A percentile compares a stretch with the other conserved stretches of the same genome.
Evolutionary conservation across 2,329 filamentous ascomycete genomes (phyloP).

Genomic region (Hymenoscyphus infarciens): DNA sequence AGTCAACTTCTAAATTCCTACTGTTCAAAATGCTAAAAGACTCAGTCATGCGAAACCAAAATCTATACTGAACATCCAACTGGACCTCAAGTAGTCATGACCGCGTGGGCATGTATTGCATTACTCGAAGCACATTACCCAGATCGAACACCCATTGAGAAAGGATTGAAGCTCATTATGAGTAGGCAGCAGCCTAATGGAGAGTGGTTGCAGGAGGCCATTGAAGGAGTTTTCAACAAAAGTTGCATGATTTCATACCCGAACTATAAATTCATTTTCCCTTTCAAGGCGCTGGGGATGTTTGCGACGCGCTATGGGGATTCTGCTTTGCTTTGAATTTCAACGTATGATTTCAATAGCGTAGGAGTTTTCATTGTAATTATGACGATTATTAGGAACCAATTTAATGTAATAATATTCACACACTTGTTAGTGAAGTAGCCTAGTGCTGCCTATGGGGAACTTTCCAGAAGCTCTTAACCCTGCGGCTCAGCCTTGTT

Average conservation of each 20-base stretch:
- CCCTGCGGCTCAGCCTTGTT: neutral
- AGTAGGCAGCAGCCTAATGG: slow-evolving; percentile 80
- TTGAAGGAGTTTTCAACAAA: slow-evolving; percentile 98
- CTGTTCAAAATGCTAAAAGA: slow-evolving; percentile 19
- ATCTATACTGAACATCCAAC: slow-evolving; percentile 70
- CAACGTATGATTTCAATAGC: neutral
- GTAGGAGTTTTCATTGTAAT: neutral
- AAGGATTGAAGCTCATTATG: slow-evolving; percentile 79
- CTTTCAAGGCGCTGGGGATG: slow-evolving; percentile 90
- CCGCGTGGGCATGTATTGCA: slow-evolving; percentile 82
- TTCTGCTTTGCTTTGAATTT: slow-evolving; percentile 20
- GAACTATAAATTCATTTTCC: slow-evolving; percentile 97
- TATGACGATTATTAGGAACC: neutral
- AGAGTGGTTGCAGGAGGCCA: slow-evolving; percentile 92
- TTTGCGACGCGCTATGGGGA: slow-evolving; percentile 42
- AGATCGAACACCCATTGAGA: slow-evolving; percentile 66
- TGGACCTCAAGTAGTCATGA: slow-evolving; percentile 88
- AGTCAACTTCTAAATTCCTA: slow-evolving; percentile 6
- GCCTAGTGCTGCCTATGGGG: neutral
- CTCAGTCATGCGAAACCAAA: slow-evolving; percentile 69
- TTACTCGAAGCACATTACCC: slow-evolving; percentile 82
- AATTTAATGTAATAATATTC: neutral
- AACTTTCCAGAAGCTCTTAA: neutral
- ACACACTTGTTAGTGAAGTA: neutral
- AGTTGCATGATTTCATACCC: slow-evolving; percentile 99